Conservation (phyloP, 306 rosid species). For the Sophora flavescens region DNA sequence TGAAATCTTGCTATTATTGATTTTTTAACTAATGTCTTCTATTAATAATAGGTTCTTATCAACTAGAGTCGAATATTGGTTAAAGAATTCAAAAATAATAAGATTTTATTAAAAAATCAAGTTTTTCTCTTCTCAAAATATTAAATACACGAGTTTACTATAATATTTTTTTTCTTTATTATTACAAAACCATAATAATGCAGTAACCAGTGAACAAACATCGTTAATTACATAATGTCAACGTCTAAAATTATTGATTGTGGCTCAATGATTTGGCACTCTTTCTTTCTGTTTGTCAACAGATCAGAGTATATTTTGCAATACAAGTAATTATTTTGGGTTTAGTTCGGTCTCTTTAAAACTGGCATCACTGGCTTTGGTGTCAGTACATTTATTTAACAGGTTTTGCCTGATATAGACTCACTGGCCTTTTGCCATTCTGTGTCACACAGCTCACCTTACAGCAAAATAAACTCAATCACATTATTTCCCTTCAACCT, state of each 20-base stretch:
- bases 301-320: conserved; percentile 41
- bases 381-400: conserved; percentile 47
- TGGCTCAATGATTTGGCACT: conserved; percentile 48
- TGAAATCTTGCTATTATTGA: no score
- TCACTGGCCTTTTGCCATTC: conserved; percentile 46
- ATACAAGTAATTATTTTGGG: conserved; percentile 20
- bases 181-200: conserved; percentile 9
- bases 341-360: conserved; percentile 48
- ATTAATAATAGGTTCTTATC: no score
- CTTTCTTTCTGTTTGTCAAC: conserved; percentile 38
- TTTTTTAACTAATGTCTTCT: no score
- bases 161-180: no score
- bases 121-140: no score
- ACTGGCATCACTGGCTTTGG: conserved; percentile 50
- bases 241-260: conserved; percentile 53
- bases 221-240: conserved; percentile 46
- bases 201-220: conserved; percentile 31
- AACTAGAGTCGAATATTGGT: no score
- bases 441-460: conserved; percentile 41
- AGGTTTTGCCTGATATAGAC: conserved; percentile 43
- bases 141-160: no score
- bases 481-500: conserved; percentile 37
- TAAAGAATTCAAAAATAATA: no score
- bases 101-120: no score
- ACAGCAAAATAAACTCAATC: conserved; percentile 43